These are phyloP conservation scores for Botrytis pseudocinerea DNA, from an alignment of 2,329 filamentous ascomycete species.

Conservation along the genomic window DNA sequence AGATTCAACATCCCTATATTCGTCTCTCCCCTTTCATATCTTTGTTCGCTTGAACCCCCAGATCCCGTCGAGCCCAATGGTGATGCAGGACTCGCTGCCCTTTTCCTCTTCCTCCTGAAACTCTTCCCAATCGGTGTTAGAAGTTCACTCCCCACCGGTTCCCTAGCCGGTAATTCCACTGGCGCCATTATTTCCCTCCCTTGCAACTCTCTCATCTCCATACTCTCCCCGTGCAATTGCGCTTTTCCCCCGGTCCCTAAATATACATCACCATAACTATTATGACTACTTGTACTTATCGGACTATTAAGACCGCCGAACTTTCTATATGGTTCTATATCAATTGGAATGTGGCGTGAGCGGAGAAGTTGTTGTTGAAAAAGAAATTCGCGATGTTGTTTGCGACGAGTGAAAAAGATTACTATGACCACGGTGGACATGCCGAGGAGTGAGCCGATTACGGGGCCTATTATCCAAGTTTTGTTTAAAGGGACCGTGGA, in stretches of 20 bases:
- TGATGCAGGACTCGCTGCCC: neutral
- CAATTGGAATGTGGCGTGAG: conserved; percentile 3
- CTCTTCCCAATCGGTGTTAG: conserved; percentile 27
- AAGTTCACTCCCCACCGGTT: conserved; percentile 36
- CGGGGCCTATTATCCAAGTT: conserved; percentile 36
- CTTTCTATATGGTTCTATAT: conserved; percentile 6
- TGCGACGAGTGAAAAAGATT: conserved; percentile 35
- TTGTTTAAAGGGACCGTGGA: conserved; percentile 25
- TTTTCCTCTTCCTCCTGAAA: neutral
- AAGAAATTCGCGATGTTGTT: conserved; percentile 24
- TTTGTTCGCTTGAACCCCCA: neutral
- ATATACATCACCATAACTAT: conserved; percentile 24
- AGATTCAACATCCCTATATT: neutral
- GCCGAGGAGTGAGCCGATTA: conserved; percentile 35
- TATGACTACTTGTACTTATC: conserved; percentile 1
- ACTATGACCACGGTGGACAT: conserved; percentile 34
- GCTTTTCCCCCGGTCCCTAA: conserved; percentile 25
- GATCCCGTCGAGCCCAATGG: neutral
- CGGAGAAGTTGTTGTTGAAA: neutral
- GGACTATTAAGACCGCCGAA: neutral
- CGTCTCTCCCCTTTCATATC: neutral
- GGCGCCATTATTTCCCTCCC: conserved; percentile 30
- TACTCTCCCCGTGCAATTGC: conserved; percentile 32
- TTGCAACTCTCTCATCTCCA: conserved; percentile 30
- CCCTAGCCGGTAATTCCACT: conserved; percentile 32